Conservation (phyloP, 1,284 basidiomycete species). For the Tilletiaria anomala region DNA sequence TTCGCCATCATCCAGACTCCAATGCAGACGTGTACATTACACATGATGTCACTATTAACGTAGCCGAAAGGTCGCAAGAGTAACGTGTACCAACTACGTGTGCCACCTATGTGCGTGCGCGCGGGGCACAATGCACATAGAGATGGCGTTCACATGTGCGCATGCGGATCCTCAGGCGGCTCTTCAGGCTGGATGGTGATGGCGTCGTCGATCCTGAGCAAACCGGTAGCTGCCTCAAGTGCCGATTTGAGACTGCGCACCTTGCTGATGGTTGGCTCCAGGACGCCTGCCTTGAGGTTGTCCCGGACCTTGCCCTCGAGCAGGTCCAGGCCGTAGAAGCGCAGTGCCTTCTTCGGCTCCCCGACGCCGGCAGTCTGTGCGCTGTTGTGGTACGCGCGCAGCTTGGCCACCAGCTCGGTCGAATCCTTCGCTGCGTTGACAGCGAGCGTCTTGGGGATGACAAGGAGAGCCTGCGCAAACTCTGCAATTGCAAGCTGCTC, state of each 20-base stretch:
- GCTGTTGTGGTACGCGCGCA: constrained; percentile 91
- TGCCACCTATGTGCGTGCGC: no score
- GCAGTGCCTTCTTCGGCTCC: constrained; percentile 86
- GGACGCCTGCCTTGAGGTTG: constrained; percentile 79
- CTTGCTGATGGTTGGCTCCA: constrained; percentile 95
- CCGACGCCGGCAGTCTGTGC: constrained; percentile 72
- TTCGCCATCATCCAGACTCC: no score
- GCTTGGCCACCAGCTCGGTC: constrained; percentile 89
- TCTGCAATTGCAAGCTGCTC: constrained; percentile 98
- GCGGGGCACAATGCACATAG: no score
- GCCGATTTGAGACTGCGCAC: constrained; percentile 91
- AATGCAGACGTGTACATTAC: no score
- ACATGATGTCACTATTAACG: no score
- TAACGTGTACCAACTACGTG: no score
- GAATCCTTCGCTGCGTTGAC: constrained; percentile 98
- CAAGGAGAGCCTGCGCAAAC: constrained; percentile 79
- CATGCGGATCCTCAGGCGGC: constrained; percentile 34
- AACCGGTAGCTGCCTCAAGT: constrained; percentile 86
- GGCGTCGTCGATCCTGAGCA: constrained; percentile 83
- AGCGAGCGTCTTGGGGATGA: constrained; percentile 91
- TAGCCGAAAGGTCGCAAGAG: no score
- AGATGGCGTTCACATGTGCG: constrained; percentile 37
- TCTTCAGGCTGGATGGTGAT: constrained; percentile 31
- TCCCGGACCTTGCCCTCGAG: constrained; percentile 87
- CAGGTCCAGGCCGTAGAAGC: constrained; percentile 89